A percentile compares a stretch with the other conserved stretches of the same genome.
Conservation (phyloP, 352 stramenopile genomes). For the Globisporangium paroecandrum region DNA sequence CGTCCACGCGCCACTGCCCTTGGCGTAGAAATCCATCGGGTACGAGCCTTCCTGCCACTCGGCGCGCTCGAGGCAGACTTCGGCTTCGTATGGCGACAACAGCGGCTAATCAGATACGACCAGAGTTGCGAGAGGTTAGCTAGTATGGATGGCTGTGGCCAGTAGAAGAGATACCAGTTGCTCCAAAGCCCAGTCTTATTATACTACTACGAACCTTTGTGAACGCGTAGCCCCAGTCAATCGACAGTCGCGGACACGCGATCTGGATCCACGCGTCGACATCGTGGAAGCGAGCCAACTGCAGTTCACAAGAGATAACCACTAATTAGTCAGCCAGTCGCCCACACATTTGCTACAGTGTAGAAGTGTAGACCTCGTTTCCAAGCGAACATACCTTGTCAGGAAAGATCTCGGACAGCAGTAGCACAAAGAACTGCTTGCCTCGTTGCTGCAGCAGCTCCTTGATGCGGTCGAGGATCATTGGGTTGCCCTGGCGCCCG, state of each 20-base stretch:
- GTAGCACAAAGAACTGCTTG: slow-evolving; percentile 93
- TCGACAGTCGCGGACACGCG: slow-evolving; percentile 96
- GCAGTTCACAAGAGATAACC: not conserved
- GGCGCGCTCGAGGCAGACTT: slow-evolving; percentile 91
- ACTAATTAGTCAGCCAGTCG: not conserved
- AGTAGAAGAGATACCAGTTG: not conserved
- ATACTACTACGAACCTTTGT: slow-evolving; percentile 53
- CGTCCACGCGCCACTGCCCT: slow-evolving; percentile 94
- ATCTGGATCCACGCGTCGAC: slow-evolving; percentile 99
- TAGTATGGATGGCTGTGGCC: not conserved
- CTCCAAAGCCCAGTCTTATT: too few relatives aligned
- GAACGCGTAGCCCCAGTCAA: slow-evolving; percentile 99
- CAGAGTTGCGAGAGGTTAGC: not conserved
- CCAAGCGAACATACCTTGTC: slow-evolving; percentile 55
- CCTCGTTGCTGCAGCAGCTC: slow-evolving; percentile 78
- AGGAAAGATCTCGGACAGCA: slow-evolving; percentile 98
- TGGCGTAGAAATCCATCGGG: slow-evolving; percentile 99
- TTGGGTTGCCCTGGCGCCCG: slow-evolving; percentile 96
- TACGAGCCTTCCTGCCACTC: slow-evolving; percentile 90
- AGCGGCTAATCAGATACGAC: slow-evolving; percentile 65
- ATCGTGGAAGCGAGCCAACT: slow-evolving; percentile 84
- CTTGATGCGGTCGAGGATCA: slow-evolving; percentile 94
- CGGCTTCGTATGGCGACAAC: slow-evolving; percentile 96
- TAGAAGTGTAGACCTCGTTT: not conserved
- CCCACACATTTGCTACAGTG: not conserved